phyloP scores from a whole-genome alignment of 139 green algal genomes.

The Limnomonas spitsbergensis region DNA sequence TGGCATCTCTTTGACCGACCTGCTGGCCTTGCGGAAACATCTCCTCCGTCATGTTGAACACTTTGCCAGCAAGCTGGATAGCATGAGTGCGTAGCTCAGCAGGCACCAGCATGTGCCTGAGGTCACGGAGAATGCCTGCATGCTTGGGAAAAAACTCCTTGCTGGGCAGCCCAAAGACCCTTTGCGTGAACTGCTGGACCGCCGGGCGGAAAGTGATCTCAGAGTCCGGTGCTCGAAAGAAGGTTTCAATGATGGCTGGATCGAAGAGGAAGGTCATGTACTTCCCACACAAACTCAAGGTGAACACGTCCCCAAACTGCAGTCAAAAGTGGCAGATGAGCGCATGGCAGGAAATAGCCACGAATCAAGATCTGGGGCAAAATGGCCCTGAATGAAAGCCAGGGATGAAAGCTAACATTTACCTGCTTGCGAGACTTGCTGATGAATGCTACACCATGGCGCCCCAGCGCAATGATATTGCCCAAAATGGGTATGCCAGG shows the following conservation, averaged over 20 bases:
- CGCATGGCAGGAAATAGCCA: not conserved
- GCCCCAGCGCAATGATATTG: constrained; percentile 32
- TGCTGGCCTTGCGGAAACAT: too few relatives aligned
- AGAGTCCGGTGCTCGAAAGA: constrained; percentile 57
- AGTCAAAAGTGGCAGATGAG: not conserved
- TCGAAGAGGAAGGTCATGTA: constrained; percentile 65
- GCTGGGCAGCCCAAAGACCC: constrained; percentile 60
- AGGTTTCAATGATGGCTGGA: constrained; percentile 43
- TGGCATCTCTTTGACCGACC: too few relatives aligned
- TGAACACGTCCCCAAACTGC: constrained; percentile 63
- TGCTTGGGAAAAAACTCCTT: constrained; percentile 60
- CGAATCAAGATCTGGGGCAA: not conserved
- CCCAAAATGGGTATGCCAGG: constrained; percentile 48
- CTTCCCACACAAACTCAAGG: constrained; percentile 40
- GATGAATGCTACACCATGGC: constrained; percentile 41
- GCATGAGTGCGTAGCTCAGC: constrained; percentile 29
- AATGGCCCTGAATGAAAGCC: not conserved
- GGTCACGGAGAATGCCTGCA: constrained; percentile 31
- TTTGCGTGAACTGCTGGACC: constrained; percentile 69
- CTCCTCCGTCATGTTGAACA: too few relatives aligned
- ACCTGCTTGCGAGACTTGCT: constrained; percentile 27
- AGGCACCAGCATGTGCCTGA: constrained; percentile 42
- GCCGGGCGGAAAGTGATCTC: constrained; percentile 43
- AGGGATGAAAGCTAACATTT: not conserved
- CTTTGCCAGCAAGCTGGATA: not conserved